These are phyloP conservation scores for Aciculosporium take DNA, from an alignment of 2,329 filamentous ascomycete genomes.

Conservation along the genomic window DNA sequence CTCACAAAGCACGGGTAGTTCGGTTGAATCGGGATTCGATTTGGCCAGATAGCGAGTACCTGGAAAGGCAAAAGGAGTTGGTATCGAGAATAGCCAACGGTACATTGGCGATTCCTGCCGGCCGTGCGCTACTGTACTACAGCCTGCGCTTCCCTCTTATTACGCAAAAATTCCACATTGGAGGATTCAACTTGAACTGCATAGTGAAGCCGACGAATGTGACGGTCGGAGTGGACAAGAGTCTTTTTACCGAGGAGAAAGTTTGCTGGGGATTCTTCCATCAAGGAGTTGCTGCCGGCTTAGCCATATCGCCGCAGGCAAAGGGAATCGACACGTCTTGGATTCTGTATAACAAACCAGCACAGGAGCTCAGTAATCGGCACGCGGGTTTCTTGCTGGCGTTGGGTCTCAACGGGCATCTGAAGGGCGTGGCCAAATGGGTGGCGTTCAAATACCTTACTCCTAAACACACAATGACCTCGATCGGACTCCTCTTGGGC, in stretches of 20 bases:
- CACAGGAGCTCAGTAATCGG: conserved; percentile 76
- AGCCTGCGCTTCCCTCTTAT: conserved; percentile 75
- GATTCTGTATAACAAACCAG: conserved; percentile 95
- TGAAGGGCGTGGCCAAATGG: conserved; percentile 94
- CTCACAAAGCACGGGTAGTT: conserved; percentile 64
- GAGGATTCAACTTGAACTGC: conserved; percentile 84
- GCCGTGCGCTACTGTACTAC: conserved; percentile 77
- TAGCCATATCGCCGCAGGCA: conserved; percentile 79
- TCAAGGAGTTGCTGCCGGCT: conserved; percentile 80
- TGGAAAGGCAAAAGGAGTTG: conserved; percentile 85
- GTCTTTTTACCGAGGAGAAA: conserved; percentile 82
- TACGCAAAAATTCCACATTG: conserved; percentile 80
- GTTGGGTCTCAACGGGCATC: conserved; percentile 81
- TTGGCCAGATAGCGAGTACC: conserved; percentile 72
- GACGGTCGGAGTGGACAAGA: conserved; percentile 83
- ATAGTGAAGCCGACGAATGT: conserved; percentile 85
- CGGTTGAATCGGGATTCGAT: conserved; percentile 59
- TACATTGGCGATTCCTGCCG: conserved; percentile 77
- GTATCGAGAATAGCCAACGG: conserved; percentile 76
- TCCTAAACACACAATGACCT: conserved; percentile 98
- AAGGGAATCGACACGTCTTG: conserved; percentile 96
- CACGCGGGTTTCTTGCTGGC: conserved; percentile 89
- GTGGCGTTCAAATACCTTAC: conserved; percentile 98
- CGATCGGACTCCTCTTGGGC: conserved; percentile 83
- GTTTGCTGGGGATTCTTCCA: conserved; percentile 99